Percentiles rank a stretch among this genome's conserved stretches.
Conservation (phyloP, 1,139 yeast species). For the Saccharomyces pastorianus region DNA sequence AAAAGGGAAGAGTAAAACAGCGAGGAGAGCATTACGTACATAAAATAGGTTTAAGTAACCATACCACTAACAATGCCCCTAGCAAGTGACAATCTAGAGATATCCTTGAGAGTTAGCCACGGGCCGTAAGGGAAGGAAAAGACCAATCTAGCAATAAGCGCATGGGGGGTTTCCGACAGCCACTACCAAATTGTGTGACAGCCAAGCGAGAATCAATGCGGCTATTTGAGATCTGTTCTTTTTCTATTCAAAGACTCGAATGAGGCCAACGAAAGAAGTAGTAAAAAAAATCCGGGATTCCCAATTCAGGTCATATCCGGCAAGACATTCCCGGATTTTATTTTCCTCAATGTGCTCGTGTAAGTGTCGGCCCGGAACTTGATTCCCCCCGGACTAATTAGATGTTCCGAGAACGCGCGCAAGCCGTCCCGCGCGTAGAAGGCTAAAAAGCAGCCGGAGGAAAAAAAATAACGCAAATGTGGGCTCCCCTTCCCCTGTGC, state of each 20-base stretch:
- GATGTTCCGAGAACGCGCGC: background rate
- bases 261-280: background rate
- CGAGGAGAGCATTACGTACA: background rate
- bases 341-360: background rate
- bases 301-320: background rate
- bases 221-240: background rate
- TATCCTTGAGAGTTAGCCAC: background rate
- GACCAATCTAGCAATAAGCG: background rate
- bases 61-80: background rate
- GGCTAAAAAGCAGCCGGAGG: background rate
- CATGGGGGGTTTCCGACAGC: background rate
- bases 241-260: background rate
- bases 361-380: background rate
- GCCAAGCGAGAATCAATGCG: constrained; percentile 1
- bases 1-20: background rate
- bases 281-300: background rate
- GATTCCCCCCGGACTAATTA: background rate
- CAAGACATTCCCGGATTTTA: background rate
- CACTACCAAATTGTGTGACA: background rate
- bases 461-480: constrained; percentile 1
- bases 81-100: background rate
- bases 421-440: background rate
- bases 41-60: background rate
- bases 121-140: background rate
- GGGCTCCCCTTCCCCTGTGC: background rate